Evolutionary conservation across 202 grass and related monocot genomes (phyloP).

Genomic region (Zoysia matrella): DNA sequence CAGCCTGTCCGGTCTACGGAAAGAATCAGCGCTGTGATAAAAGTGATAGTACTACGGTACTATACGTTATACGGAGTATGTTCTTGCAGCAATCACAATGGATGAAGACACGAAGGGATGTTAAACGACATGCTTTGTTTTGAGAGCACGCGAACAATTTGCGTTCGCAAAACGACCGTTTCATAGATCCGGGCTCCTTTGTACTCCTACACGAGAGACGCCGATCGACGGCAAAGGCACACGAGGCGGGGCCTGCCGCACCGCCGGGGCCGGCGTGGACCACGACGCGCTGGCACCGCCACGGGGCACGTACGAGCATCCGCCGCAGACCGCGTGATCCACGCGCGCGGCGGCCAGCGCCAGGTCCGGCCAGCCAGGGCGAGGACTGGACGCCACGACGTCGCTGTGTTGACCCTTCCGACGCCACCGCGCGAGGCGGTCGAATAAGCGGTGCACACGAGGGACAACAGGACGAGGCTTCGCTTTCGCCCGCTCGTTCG

Average conservation of each 20-base stretch:
- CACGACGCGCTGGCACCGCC: neutral
- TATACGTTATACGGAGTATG: too few species aligned
- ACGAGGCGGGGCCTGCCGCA: neutral
- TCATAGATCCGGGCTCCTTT: neutral
- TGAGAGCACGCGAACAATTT: neutral
- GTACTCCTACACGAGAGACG: neutral
- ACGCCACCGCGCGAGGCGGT: neutral
- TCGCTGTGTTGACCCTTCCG: conserved; percentile 12
- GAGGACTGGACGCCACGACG: neutral
- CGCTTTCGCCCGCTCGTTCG: neutral
- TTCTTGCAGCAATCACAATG: neutral
- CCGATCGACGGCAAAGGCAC: neutral
- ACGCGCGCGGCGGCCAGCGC: neutral
- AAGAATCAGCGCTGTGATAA: neutral
- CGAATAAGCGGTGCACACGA: neutral
- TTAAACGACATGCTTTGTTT: neutral
- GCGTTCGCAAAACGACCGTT: neutral
- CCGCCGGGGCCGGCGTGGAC: neutral
- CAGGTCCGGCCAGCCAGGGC: neutral
- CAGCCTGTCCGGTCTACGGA: too few species aligned
- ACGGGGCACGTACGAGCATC: too few species aligned
- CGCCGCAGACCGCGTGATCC: conserved; percentile 9
- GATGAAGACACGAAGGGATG: neutral
- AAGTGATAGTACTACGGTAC: neutral
- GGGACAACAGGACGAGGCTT: neutral